Evolutionary conservation across 805 yeast species (phyloP).

Genomic region (Danielia oregonensis): DNA sequence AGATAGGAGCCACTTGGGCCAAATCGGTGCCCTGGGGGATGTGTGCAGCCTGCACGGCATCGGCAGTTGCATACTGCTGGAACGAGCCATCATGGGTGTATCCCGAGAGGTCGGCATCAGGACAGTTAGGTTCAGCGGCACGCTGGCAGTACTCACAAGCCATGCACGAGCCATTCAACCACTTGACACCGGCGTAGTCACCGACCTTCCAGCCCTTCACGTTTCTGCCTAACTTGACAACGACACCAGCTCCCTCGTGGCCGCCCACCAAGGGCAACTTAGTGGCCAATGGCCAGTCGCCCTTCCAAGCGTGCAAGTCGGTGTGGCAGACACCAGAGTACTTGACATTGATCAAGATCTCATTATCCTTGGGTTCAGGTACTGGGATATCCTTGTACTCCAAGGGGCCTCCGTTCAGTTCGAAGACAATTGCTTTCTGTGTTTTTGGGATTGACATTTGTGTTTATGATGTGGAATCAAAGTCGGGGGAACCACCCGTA

Average conservation of each 20-base stretch:
- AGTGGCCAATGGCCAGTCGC: slow-evolving; percentile 44
- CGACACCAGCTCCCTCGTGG: slow-evolving; percentile 48
- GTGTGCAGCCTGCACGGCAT: slow-evolving; percentile 59
- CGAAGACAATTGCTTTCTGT: slow-evolving; percentile 42
- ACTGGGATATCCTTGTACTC: slow-evolving; percentile 38
- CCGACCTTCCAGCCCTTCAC: slow-evolving; percentile 43
- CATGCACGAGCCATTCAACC: slow-evolving; percentile 46
- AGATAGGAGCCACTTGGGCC: slow-evolving; percentile 56
- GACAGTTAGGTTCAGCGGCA: slow-evolving; percentile 51
- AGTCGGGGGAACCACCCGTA: no score
- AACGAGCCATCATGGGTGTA: slow-evolving; percentile 71
- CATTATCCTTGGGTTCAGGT: slow-evolving; percentile 38
- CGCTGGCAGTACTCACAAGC: slow-evolving; percentile 40
- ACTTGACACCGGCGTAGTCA: slow-evolving; percentile 42
- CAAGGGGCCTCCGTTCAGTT: slow-evolving; percentile 41
- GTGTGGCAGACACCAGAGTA: slow-evolving; percentile 47
- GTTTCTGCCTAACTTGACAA: slow-evolving; percentile 39
- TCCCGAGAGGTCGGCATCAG: slow-evolving; percentile 66
- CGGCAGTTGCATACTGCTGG: slow-evolving; percentile 66
- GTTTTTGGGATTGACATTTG: slow-evolving; percentile 31
- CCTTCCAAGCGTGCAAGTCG: slow-evolving; percentile 46
- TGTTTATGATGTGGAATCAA: not conserved
- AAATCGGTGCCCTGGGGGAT: slow-evolving; percentile 54
- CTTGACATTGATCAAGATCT: slow-evolving; percentile 40
- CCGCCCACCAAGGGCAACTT: slow-evolving; percentile 47